Conservation (phyloP, 1,284 basidiomycete species). For the Microbotryum intermedium region DNA sequence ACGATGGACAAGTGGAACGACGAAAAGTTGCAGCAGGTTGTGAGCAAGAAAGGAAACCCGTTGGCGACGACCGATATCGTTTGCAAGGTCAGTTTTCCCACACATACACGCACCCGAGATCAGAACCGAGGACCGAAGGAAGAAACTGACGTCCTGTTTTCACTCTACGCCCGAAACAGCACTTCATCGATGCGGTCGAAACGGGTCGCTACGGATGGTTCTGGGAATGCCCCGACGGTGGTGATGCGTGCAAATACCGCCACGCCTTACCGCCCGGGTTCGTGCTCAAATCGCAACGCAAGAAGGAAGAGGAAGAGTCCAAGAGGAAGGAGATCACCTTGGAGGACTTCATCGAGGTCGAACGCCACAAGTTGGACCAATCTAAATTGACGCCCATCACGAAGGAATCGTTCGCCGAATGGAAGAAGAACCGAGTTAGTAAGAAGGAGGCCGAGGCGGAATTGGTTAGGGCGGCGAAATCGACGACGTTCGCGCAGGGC, state of each 20-base stretch:
- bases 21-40: constrained; percentile 77
- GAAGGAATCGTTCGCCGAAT: constrained; percentile 78
- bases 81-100: constrained; percentile 9
- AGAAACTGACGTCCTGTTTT: too few relatives aligned
- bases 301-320: constrained; percentile 48
- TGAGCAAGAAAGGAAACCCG: constrained; percentile 86
- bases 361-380: constrained; percentile 84
- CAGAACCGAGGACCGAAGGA: neutral
- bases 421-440: constrained; percentile 89
- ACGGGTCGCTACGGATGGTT: constrained; percentile 62
- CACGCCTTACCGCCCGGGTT: constrained; percentile 95
- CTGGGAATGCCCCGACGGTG: constrained; percentile 42
- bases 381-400: constrained; percentile 92
- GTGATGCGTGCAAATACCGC: constrained; percentile 82
- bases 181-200: constrained; percentile 95
- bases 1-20: constrained; percentile 99
- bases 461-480: constrained; percentile 73
- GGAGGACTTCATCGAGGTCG: constrained; percentile 95
- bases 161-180: constrained; percentile 56
- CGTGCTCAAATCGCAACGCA: constrained; percentile 40
- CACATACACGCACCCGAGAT: too few relatives aligned
- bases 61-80: constrained; percentile 70
- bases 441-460: constrained; percentile 86
- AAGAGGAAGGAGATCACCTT: constrained; percentile 84
- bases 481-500: constrained; percentile 71